A percentile compares a stretch with the other conserved stretches of the same genome.
Conservation (phyloP, 331 rosid genomes). For the Dryas integrifolia region DNA sequence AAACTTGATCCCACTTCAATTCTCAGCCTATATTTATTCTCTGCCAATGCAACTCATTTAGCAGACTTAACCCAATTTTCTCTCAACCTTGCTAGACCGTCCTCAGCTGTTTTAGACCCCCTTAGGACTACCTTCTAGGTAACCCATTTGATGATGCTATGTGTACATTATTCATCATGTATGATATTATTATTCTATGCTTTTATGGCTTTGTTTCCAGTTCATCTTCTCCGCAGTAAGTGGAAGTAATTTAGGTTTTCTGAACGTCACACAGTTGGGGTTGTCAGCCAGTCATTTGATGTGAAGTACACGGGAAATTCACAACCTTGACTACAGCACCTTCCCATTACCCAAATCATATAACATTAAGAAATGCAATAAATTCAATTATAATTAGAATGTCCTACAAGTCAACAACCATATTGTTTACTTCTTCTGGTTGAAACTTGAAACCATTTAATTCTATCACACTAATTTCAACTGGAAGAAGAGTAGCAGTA, state of each 20-base stretch:
- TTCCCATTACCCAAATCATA: not conserved
- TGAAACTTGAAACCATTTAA: not conserved
- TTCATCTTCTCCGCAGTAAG: slow-evolving; percentile 14
- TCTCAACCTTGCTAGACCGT: slow-evolving; percentile 8
- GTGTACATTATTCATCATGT: slow-evolving; percentile 48
- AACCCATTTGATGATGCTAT: slow-evolving; percentile 46
- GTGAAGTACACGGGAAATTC: not conserved
- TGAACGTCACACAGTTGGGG: not conserved
- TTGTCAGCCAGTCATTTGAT: not conserved
- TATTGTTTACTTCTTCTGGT: not conserved
- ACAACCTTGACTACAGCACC: not conserved
- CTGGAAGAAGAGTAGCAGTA: not conserved
- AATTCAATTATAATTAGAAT: slow-evolving; percentile 1
- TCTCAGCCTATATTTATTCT: slow-evolving; percentile 3
- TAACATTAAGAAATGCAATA: not conserved
- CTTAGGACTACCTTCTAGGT: slow-evolving; percentile 38
- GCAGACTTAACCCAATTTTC: slow-evolving; percentile 54
- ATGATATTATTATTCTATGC: slow-evolving; percentile 33
- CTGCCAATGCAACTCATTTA: slow-evolving; percentile 26
- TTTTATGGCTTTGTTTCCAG: slow-evolving; percentile 23
- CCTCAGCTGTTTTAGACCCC: slow-evolving; percentile 16
- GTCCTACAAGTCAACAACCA: not conserved
- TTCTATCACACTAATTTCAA: not conserved
- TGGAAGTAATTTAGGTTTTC: slow-evolving; percentile 2
- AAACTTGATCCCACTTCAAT: not conserved